Evolutionary conservation across 495 filamentous ascomycete species (phyloP), one percentile per base, ranked within the genome.

Genomic region (Penicillium robsamsonii): DNA sequence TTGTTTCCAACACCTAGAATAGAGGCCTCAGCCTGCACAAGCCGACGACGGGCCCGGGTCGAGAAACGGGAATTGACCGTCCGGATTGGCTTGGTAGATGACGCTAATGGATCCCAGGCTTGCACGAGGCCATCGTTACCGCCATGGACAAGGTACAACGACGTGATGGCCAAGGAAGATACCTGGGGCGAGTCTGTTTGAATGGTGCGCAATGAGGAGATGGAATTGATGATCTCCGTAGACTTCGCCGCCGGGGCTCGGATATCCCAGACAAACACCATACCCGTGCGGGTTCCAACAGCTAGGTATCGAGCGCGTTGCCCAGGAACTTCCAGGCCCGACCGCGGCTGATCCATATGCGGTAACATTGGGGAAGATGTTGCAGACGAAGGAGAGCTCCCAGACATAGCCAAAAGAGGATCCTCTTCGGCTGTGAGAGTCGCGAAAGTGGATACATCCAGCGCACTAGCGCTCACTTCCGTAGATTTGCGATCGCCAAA

Each of bases 51-150:
- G 40, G 92, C 88, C 10, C 92, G 87, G 18, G 86, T 84, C 1
- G 89, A 88, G 63, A 96, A 94, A 10, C 90, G 86, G 0, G 91
- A 92, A 57, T 96, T 94, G 50, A 98, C 80, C 4, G 92, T 97
- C 20, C 92, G 85, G 57, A 97, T 82, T 0, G 93, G 91, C 24
- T 85, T 81, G 10, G 81, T 74, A 6, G 81, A 88, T 0, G 94
- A 97, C 2, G 88, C 91, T 24, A 98, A 74, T 20, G 90, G 91
- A 76, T 98, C 94, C 95, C 95, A 98, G 6, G 91, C 89, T 66
- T 97, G 94, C 8, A 97, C 92, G 8, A 97, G 82, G 10, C 94
- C 93, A 69, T 98, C 94, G 60, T 89, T 96, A 42, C 94, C 94
- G 27, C 94, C 94, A 69, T 96, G 91, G 2, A 97, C 87, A 25